Evolutionary conservation across 75 land plant species (phyloP).

Genomic region (Chamaecyparis obtusa): DNA sequence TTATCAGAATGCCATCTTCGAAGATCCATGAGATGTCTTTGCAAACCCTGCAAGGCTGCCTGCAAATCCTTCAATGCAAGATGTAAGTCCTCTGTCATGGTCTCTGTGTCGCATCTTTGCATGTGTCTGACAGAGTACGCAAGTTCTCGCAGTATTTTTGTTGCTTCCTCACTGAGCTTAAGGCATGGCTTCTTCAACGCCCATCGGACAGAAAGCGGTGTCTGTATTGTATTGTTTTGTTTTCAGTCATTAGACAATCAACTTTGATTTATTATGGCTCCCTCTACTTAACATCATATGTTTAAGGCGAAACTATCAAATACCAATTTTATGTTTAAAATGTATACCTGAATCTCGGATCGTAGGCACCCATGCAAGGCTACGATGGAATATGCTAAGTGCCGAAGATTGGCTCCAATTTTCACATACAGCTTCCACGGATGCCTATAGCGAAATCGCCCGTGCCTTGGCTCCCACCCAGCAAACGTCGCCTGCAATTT

Average conservation of each 20-base stretch:
- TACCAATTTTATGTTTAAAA: too few relatives aligned
- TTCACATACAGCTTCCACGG: conserved; percentile 77
- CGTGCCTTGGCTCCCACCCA: conserved; percentile 79
- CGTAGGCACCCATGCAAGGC: conserved; percentile 73
- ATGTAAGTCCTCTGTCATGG: conserved; percentile 52
- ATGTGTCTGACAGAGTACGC: conserved; percentile 45
- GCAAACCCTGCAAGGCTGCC: conserved; percentile 48
- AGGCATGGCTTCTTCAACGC: conserved; percentile 58
- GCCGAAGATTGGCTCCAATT: conserved; percentile 58
- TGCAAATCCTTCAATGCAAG: conserved; percentile 52
- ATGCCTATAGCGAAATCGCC: conserved; percentile 40
- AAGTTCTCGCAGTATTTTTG: conserved; percentile 42
- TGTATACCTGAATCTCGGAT: conserved; percentile 83
- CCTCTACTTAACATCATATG: too few relatives aligned
- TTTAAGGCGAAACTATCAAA: too few relatives aligned
- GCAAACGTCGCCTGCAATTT: conserved; percentile 60
- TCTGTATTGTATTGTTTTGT: conserved; percentile 23
- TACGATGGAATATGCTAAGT: conserved; percentile 60
- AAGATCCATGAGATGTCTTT: conserved; percentile 43
- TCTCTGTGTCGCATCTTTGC: conserved; percentile 29
- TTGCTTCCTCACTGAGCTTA: conserved; percentile 39
- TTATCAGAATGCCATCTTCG: background rate
- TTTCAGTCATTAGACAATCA: too few relatives aligned
- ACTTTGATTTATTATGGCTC: too few relatives aligned
- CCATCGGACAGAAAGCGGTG: conserved; percentile 36